Conservation (phyloP, 768 basidiomycete genomes). For the Pholiota molesta region DNA sequence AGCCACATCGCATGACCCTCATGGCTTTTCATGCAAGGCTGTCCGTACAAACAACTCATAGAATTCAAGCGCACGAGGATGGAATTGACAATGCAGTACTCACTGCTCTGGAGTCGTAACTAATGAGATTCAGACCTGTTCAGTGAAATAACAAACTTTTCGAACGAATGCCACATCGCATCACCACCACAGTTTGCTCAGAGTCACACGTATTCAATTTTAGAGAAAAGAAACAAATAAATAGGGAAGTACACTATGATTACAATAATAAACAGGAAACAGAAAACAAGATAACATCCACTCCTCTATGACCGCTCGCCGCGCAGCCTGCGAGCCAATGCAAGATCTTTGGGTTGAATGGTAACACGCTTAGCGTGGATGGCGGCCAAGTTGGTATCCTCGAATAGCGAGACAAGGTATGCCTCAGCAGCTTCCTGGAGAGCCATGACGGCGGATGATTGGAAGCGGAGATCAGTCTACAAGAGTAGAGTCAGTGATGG, state of each 20-base stretch:
- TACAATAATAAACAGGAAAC: constrained; percentile 15
- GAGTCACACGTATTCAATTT: neutral
- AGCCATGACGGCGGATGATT: constrained; percentile 88
- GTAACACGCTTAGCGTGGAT: constrained; percentile 88
- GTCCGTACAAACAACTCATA: too few species aligned
- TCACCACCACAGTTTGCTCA: too few species aligned
- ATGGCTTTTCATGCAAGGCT: too few species aligned
- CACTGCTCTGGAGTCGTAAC: too few species aligned
- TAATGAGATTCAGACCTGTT: too few species aligned
- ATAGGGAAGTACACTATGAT: constrained; percentile 18
- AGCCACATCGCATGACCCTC: neutral
- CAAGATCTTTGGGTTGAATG: constrained; percentile 86
- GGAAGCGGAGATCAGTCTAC: constrained; percentile 84
- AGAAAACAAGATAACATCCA: constrained; percentile 7
- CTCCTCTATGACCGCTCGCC: constrained; percentile 68
- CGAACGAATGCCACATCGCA: too few species aligned
- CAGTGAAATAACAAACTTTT: too few species aligned
- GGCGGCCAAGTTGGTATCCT: constrained; percentile 83
- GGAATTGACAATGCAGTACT: too few species aligned
- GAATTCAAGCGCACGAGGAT: too few species aligned
- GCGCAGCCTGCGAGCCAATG: constrained; percentile 76
- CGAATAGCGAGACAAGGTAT: constrained; percentile 77
- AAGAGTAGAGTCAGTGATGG: constrained; percentile 9
- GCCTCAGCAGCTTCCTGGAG: constrained; percentile 87
- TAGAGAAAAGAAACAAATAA: constrained; percentile 11